Percentiles rank a stretch among this genome's conserved stretches.
These are phyloP conservation scores for Areca catechu DNA, from an alignment of 176 grass and related monocot genomes.

Conservation along the genomic window DNA sequence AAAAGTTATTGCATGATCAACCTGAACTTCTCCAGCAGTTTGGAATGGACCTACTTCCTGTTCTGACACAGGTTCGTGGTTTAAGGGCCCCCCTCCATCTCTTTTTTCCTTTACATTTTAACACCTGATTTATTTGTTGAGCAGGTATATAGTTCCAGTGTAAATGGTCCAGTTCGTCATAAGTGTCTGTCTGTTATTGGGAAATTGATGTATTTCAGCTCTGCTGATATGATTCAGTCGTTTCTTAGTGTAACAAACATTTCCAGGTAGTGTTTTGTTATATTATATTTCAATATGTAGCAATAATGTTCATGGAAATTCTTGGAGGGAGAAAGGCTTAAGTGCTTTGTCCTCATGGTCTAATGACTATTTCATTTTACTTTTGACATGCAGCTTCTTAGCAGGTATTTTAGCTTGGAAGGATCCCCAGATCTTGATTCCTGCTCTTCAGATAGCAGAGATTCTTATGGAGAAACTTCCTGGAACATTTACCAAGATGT, in stretches of 20 bases:
- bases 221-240: slow-evolving; percentile 69
- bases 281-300: too few species aligned
- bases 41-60: slow-evolving; percentile 75
- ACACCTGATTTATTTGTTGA: slow-evolving; percentile 3
- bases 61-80: slow-evolving; percentile 52
- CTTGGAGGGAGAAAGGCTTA: too few species aligned
- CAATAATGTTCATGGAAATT: too few species aligned
- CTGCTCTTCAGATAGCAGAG: slow-evolving; percentile 25
- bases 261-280: slow-evolving; percentile 41
- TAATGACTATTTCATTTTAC: too few species aligned
- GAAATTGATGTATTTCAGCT: slow-evolving; percentile 82
- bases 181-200: slow-evolving; percentile 72
- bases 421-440: neutral
- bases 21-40: slow-evolving; percentile 90
- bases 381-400: neutral
- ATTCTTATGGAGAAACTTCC: slow-evolving; percentile 87
- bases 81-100: neutral
- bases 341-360: too few species aligned
- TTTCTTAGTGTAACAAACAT: slow-evolving; percentile 74
- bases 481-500: slow-evolving; percentile 66
- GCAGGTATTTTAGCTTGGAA: neutral
- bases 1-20: slow-evolving; percentile 72
- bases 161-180: slow-evolving; percentile 72
- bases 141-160: slow-evolving; percentile 72
- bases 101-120: too few species aligned